Evolutionary conservation across 1,284 basidiomycete species (phyloP).

Genomic region (Heterobasidion annosum): DNA sequence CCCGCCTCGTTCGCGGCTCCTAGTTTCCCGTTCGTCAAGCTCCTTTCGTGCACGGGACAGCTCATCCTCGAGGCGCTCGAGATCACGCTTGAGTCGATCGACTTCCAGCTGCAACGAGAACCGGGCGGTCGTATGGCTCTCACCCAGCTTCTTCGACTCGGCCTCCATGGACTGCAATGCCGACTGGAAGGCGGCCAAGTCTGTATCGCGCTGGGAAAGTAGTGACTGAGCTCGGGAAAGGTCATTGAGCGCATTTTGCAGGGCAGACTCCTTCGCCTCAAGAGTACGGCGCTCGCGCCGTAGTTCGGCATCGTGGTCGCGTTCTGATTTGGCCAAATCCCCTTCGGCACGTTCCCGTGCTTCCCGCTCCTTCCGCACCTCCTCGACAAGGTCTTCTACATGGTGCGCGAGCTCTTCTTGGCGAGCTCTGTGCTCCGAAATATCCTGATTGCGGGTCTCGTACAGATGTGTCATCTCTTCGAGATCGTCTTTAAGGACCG

Average conservation of each 20-base stretch:
- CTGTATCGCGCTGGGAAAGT: constrained; percentile 59
- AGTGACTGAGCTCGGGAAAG: constrained; percentile 52
- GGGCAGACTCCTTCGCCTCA: constrained; percentile 59
- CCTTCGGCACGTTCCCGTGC: constrained; percentile 46
- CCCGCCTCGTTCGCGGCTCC: constrained; percentile 59
- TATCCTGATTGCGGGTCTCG: constrained; percentile 50
- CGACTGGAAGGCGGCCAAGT: constrained; percentile 67
- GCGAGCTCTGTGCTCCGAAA: constrained; percentile 49
- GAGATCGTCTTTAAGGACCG: constrained; percentile 48
- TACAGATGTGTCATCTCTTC: constrained; percentile 53
- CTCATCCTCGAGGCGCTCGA: constrained; percentile 77
- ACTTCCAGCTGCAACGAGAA: constrained; percentile 89
- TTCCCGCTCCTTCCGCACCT: constrained; percentile 50
- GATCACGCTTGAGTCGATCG: constrained; percentile 81
- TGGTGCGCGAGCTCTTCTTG: constrained; percentile 73
- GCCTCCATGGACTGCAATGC: constrained; percentile 59
- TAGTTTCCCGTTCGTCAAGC: constrained; percentile 57
- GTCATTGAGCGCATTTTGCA: constrained; percentile 53
- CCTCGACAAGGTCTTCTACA: constrained; percentile 64
- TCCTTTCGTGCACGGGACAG: constrained; percentile 69
- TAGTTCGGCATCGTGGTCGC: constrained; percentile 49
- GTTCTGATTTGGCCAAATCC: constrained; percentile 44
- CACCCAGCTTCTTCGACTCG: constrained; percentile 68
- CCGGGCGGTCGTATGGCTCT: constrained; percentile 73
- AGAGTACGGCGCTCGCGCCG: constrained; percentile 50